Percentiles rank a stretch among this genome's conserved stretches.
Conservation (phyloP, 129 eudicot species). For the Tagetes erecta region DNA sequence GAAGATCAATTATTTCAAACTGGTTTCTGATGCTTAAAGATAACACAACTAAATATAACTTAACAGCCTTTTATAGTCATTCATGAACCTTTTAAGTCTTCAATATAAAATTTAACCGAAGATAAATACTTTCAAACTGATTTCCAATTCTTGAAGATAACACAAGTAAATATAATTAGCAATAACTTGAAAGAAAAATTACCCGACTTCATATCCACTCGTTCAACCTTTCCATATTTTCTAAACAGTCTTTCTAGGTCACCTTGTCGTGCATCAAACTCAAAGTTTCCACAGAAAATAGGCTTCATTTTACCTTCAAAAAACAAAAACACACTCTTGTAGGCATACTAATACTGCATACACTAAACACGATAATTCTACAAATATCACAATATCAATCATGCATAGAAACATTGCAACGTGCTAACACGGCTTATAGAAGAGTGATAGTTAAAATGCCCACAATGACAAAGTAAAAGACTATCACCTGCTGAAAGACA, state of each 20-base stretch:
- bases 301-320: constrained; percentile 70
- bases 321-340: neutral
- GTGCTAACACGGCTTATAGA: neutral
- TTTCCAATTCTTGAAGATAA: constrained; percentile 1
- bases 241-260: constrained; percentile 92
- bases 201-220: constrained; percentile 99
- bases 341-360: constrained; percentile 4
- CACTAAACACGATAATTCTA: neutral
- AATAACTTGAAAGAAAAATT: constrained; percentile 17
- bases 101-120: neutral
- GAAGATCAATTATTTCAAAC: neutral
- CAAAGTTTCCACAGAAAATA: constrained; percentile 88
- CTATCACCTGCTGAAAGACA: neutral
- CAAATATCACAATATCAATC: neutral
- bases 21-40: neutral
- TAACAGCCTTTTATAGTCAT: neutral
- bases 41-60: neutral
- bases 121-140: neutral
- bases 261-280: constrained; percentile 82
- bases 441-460: neutral
- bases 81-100: constrained; percentile 3
- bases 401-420: neutral
- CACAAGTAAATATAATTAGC: constrained; percentile 10
- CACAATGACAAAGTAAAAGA: neutral
- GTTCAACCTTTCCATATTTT: constrained; percentile 85